Evolutionary conservation across 768 basidiomycete genomes (phyloP).

Genomic region (Rhizopogon vulgaris): DNA sequence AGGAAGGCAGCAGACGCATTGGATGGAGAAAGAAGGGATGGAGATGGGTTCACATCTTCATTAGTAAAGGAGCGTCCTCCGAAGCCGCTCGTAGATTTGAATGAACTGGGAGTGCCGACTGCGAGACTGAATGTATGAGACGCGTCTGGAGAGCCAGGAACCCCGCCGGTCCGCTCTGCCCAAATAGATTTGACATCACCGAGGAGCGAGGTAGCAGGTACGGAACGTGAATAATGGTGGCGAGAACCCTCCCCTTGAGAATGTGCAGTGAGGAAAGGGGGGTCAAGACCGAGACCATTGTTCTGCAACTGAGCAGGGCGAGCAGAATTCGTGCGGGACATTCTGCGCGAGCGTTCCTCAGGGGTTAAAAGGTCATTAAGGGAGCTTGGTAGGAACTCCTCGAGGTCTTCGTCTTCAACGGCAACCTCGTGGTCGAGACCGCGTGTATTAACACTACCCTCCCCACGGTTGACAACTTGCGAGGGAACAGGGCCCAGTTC

Average conservation of each 20-base stretch:
- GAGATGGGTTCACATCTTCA: slow-evolving; percentile 17
- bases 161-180: slow-evolving; percentile 45
- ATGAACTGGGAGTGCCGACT: slow-evolving; percentile 46
- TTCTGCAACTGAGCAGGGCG: slow-evolving; percentile 11
- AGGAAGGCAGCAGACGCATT: slow-evolving; percentile 83
- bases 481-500: slow-evolving; percentile 19
- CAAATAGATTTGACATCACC: slow-evolving; percentile 79
- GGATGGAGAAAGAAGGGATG: slow-evolving; percentile 47
- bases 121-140: slow-evolving; percentile 18
- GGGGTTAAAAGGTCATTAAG: slow-evolving; percentile 87
- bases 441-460: slow-evolving; percentile 19
- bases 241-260: slow-evolving; percentile 17
- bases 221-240: slow-evolving; percentile 79
- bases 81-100: slow-evolving; percentile 39
- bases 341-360: slow-evolving; percentile 75
- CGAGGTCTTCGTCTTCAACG: slow-evolving; percentile 71
- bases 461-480: slow-evolving; percentile 6
- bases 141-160: slow-evolving; percentile 34
- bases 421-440: slow-evolving; percentile 33
- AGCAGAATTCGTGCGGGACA: slow-evolving; percentile 65
- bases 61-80: slow-evolving; percentile 14
- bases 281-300: slow-evolving; percentile 16
- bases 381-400: slow-evolving; percentile 86
- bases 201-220: slow-evolving; percentile 70
- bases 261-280: slow-evolving; percentile 7